These are phyloP conservation scores for Thecaphora thlaspeos DNA, from an alignment of 1,284 basidiomycete genomes.

Conservation along the genomic window DNA sequence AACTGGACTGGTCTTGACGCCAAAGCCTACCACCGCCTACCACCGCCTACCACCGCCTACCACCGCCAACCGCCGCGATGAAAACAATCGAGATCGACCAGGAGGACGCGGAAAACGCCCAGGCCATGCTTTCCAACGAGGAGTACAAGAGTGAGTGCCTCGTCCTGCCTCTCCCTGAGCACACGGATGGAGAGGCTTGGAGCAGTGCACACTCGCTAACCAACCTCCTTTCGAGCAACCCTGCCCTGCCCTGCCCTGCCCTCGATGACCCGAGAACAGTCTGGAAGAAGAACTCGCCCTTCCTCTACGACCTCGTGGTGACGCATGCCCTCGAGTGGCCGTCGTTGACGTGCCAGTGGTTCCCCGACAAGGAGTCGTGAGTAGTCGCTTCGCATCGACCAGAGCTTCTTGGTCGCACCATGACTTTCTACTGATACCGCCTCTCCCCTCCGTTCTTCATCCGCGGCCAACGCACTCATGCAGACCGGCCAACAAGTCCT, in stretches of 20 bases:
- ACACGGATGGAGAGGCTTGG: too few relatives aligned
- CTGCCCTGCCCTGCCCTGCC: background rate
- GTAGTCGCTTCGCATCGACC: too few relatives aligned
- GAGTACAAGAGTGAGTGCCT: slow-evolving; percentile 47
- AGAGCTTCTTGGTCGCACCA: too few relatives aligned
- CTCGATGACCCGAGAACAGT: slow-evolving; percentile 10
- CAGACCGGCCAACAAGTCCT: slow-evolving; percentile 82
- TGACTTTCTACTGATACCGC: too few relatives aligned
- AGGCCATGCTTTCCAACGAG: slow-evolving; percentile 53
- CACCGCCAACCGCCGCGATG: slow-evolving; percentile 14
- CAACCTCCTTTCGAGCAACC: too few relatives aligned
- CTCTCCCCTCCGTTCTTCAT: too few relatives aligned
- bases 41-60: too few relatives aligned
- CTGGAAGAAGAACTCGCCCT: slow-evolving; percentile 61
- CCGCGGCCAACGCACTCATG: too few relatives aligned
- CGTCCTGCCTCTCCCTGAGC: background rate
- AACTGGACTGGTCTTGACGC: too few relatives aligned
- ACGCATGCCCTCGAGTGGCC: slow-evolving; percentile 99
- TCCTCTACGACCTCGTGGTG: slow-evolving; percentile 94
- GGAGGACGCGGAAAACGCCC: slow-evolving; percentile 46
- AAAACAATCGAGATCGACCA: slow-evolving; percentile 41
- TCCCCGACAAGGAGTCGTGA: slow-evolving; percentile 80
- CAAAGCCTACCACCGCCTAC: too few relatives aligned
- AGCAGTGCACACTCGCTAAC: too few relatives aligned
- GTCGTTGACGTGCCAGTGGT: slow-evolving; percentile 96